phyloP scores from a whole-genome alignment of 768 basidiomycete species.

The Asterophora parasitica region DNA sequence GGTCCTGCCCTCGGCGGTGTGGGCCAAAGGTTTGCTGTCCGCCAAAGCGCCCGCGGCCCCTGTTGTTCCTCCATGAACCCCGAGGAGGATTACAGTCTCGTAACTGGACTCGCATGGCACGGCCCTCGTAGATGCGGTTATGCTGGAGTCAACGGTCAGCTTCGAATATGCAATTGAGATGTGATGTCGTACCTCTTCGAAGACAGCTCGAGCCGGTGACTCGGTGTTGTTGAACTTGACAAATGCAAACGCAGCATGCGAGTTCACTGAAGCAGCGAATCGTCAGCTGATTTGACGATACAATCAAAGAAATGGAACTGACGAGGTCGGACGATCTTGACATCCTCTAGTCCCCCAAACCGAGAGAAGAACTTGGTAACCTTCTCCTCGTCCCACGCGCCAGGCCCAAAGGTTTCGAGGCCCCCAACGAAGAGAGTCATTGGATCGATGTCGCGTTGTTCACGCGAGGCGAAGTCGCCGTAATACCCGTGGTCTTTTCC shows the following conservation, averaged over 20 bases:
- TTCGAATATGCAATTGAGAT: neutral
- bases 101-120: constrained; percentile 70
- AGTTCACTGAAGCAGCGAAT: constrained; percentile 39
- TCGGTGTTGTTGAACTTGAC: constrained; percentile 64
- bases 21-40: constrained; percentile 23
- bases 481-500: constrained; percentile 19
- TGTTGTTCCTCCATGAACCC: constrained; percentile 41
- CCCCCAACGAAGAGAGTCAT: constrained; percentile 76
- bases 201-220: constrained; percentile 61
- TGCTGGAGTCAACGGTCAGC: constrained; percentile 41
- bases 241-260: constrained; percentile 73
- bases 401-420: constrained; percentile 57
- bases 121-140: constrained; percentile 63
- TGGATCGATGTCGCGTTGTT: constrained; percentile 51
- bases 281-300: neutral
- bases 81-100: constrained; percentile 63
- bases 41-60: constrained; percentile 37
- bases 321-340: constrained; percentile 68
- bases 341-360: constrained; percentile 60
- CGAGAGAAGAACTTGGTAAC: constrained; percentile 54
- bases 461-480: constrained; percentile 16
- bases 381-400: constrained; percentile 66
- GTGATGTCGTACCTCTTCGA: constrained; percentile 46
- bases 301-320: constrained; percentile 17
- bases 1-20: constrained; percentile 25